Evolutionary conservation across 805 yeast species (phyloP).

Genomic region (Candida ipomoeae): DNA sequence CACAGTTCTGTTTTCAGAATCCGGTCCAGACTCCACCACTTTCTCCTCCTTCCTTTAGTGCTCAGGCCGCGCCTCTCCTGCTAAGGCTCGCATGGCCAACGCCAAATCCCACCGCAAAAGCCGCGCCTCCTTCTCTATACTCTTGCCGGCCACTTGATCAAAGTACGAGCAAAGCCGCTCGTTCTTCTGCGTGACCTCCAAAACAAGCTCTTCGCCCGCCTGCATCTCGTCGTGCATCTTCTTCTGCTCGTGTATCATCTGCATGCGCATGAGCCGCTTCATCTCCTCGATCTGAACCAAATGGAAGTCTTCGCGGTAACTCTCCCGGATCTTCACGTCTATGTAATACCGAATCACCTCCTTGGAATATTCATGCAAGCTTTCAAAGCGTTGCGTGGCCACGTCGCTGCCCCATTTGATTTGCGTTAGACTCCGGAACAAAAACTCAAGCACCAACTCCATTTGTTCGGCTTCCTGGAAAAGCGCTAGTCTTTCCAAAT

Average conservation of each 20-base stretch:
- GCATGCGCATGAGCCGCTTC: slow-evolving; percentile 10
- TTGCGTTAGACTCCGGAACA: slow-evolving; percentile 12
- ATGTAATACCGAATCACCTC: slow-evolving; percentile 11
- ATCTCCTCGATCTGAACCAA: slow-evolving; percentile 13
- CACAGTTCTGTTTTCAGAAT: too few relatives aligned
- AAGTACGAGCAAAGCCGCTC: slow-evolving; percentile 8
- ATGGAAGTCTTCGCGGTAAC: slow-evolving; percentile 8
- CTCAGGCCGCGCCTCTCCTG: background rate
- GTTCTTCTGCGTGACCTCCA: slow-evolving; percentile 8
- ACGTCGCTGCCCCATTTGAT: slow-evolving; percentile 7
- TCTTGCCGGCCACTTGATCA: slow-evolving; percentile 7
- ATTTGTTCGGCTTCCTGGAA: slow-evolving; percentile 9
- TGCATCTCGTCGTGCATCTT: slow-evolving; percentile 11
- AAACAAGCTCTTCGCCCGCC: slow-evolving; percentile 5
- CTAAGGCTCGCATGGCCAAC: background rate
- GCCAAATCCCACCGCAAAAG: slow-evolving; percentile 12
- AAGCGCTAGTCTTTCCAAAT: slow-evolving; percentile 12
- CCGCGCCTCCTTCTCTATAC: slow-evolving; percentile 4
- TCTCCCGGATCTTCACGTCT: slow-evolving; percentile 10
- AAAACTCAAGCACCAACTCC: slow-evolving; percentile 10
- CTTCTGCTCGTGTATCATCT: slow-evolving; percentile 12
- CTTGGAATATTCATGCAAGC: slow-evolving; percentile 9
- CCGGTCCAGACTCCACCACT: too few relatives aligned
- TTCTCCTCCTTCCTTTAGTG: too few relatives aligned
- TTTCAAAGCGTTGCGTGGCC: slow-evolving; percentile 6